Evolutionary conservation across 352 stramenopile genomes (phyloP), one percentile per base, ranked within the genome.

Genomic region (Peronosclerospora sorghi): DNA sequence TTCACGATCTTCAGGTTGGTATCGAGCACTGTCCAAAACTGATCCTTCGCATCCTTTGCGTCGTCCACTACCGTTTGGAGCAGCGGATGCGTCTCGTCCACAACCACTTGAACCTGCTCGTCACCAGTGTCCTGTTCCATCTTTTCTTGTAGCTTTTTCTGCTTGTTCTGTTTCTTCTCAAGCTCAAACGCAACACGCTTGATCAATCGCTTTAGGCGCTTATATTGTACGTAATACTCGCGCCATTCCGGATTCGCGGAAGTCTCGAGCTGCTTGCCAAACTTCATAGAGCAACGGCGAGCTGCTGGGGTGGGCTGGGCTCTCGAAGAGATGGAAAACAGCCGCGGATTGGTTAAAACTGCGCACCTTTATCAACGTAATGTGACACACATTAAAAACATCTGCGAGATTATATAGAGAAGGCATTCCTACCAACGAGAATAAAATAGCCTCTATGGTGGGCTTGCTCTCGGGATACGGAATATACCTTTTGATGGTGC

Each of bases 251-350:
- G 73, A 45, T 90, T 91, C 13, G 76, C 82, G 45, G 73, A 87
- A 41, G 90, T 77, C 72, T 96, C 77, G 20, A 96, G 73, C 59
- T 95, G 83, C 65, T 95, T 96, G 65, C 85, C 85, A 65, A 95
- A 96, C 67, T 96, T 96, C 85, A 96, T 95, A n/a, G n/a, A n/a
- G n/a, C n/a, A n/a, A n/a, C n/a, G n/a, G n/a, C n/a, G n/a, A n/a
- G n/a, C n/a, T n/a, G n/a, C n/a, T n/a, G n/a, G n/a, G n/a, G n/a
- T n/a, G n/a, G n/a, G n/a, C n/a, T n/a, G n/a, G n/a, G n/a, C n/a
- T n/a, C n/a, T n/a, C n/a, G n/a, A n/a, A n/a, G n/a, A n/a, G n/a
- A n/a, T n/a, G n/a, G n/a, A n/a, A n/a, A n/a, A n/a, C n/a, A n/a
- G n/a, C n/a, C n/a, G n/a, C n/a, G n/a, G n/a, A n/a, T n/a, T n/a